These are phyloP conservation scores for Diaporthe velutina DNA, from an alignment of 2,329 filamentous ascomycete genomes.

Conservation along the genomic window DNA sequence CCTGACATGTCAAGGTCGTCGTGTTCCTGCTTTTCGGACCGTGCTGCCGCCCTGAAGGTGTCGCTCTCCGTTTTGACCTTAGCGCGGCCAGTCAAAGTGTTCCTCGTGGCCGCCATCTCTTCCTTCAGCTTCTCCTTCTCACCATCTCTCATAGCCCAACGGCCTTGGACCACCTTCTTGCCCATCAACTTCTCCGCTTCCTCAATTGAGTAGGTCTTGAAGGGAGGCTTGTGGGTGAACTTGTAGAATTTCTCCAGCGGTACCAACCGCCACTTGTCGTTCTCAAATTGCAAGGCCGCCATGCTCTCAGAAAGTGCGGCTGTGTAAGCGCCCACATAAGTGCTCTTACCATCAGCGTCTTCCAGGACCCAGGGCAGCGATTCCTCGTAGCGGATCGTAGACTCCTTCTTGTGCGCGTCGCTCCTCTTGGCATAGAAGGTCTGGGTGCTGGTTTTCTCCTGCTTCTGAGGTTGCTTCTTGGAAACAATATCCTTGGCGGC, in stretches of 20 bases:
- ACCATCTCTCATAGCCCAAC: slow-evolving; percentile 83
- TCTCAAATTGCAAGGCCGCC: slow-evolving; percentile 81
- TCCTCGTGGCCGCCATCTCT: slow-evolving; percentile 71
- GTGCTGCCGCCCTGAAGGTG: slow-evolving; percentile 72
- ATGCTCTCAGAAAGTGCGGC: slow-evolving; percentile 88
- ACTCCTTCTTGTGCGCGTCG: slow-evolving; percentile 83
- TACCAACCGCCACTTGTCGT: slow-evolving; percentile 82
- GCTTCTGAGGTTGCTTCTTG: slow-evolving; percentile 67
- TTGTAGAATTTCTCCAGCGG: slow-evolving; percentile 97
- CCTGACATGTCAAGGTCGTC: slow-evolving; percentile 76
- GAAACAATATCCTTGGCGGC: slow-evolving; percentile 65
- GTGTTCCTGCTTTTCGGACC: slow-evolving; percentile 77
- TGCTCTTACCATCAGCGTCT: slow-evolving; percentile 94
- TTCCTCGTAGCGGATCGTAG: slow-evolving; percentile 88
- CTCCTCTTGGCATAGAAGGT: slow-evolving; percentile 84
- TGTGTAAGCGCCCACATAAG: slow-evolving; percentile 93
- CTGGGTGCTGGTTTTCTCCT: slow-evolving; percentile 82
- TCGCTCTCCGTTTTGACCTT: slow-evolving; percentile 77
- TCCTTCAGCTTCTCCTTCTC: slow-evolving; percentile 69
- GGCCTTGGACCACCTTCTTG: slow-evolving; percentile 80
- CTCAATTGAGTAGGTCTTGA: slow-evolving; percentile 83
- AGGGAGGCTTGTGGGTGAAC: slow-evolving; percentile 84
- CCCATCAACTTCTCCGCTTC: slow-evolving; percentile 88
- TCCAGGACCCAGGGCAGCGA: slow-evolving; percentile 96
- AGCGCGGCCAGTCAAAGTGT: slow-evolving; percentile 64